Evolutionary conservation across 192 early-diverging fungal species (phyloP).

Genomic region (Chytriomyces confervae): DNA sequence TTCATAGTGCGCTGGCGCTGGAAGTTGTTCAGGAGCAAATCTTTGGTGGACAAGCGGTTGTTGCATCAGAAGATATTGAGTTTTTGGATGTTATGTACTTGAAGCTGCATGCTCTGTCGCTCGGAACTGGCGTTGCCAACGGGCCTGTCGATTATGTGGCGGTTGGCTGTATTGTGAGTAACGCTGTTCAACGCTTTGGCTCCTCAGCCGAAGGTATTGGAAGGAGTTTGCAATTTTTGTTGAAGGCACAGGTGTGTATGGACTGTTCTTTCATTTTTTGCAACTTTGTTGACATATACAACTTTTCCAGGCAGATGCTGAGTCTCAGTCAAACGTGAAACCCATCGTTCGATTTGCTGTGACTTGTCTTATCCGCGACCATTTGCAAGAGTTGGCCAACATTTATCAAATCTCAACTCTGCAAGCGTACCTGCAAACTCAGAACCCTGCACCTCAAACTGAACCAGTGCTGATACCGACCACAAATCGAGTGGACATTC

Average conservation of each 20-base stretch:
- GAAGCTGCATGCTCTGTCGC: constrained; percentile 6
- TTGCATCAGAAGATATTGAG: not conserved
- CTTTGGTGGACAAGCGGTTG: no score
- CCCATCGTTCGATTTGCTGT: not conserved
- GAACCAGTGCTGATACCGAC: not conserved
- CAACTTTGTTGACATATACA: not conserved
- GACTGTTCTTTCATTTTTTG: not conserved
- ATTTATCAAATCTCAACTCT: not conserved
- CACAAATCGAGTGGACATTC: not conserved
- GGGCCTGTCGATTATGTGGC: constrained; percentile 35
- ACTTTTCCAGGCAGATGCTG: not conserved
- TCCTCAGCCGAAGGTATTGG: constrained; percentile 8
- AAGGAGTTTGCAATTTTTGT: constrained; percentile 14
- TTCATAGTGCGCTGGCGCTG: not conserved
- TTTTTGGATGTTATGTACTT: constrained; percentile 5
- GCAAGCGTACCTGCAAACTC: not conserved
- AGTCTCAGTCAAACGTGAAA: not conserved
- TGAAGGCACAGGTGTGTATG: constrained; percentile 2
- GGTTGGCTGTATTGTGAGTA: constrained; percentile 10
- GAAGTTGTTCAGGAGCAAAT: constrained; percentile 1
- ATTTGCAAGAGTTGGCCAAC: not conserved
- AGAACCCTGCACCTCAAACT: not conserved
- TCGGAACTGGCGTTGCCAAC: not conserved
- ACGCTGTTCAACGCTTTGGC: not conserved
- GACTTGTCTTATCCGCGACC: not conserved